Evolutionary conservation across 257 asterid genomes (phyloP).

Genomic region (Nicotiana tabacum): DNA sequence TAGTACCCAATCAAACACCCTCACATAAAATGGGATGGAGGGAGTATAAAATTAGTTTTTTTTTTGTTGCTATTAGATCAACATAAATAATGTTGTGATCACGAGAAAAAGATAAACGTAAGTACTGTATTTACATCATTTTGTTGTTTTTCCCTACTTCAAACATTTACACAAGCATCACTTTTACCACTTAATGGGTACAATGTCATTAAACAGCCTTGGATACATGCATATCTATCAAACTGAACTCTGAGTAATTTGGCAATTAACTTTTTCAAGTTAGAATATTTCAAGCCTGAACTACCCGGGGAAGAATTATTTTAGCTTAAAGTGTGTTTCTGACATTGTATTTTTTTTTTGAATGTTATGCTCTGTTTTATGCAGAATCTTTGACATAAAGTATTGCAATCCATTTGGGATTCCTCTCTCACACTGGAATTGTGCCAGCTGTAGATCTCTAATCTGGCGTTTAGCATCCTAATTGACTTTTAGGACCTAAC

Average conservation of each 20-base stretch:
- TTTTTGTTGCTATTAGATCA: background rate
- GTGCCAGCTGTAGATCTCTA: background rate
- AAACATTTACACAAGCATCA: background rate
- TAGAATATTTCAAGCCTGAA: background rate
- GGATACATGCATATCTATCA: background rate
- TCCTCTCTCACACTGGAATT: background rate
- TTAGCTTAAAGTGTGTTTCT: background rate
- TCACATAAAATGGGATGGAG: background rate
- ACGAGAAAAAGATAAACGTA: background rate
- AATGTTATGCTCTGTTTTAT: background rate
- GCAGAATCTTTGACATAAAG: background rate
- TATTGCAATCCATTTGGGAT: background rate
- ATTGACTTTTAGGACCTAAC: background rate
- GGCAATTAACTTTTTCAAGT: background rate
- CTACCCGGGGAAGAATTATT: background rate
- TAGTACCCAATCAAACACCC: background rate
- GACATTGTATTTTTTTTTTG: background rate
- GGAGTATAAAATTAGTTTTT: background rate
- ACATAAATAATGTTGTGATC: background rate
- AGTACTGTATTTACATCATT: background rate
- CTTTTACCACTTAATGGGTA: background rate
- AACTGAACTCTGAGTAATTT: background rate
- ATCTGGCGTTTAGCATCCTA: background rate
- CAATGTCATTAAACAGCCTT: background rate
- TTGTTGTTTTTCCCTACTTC: background rate